phyloP scores from a whole-genome alignment of 495 filamentous ascomycete genomes.

The Poronia punctata region DNA sequence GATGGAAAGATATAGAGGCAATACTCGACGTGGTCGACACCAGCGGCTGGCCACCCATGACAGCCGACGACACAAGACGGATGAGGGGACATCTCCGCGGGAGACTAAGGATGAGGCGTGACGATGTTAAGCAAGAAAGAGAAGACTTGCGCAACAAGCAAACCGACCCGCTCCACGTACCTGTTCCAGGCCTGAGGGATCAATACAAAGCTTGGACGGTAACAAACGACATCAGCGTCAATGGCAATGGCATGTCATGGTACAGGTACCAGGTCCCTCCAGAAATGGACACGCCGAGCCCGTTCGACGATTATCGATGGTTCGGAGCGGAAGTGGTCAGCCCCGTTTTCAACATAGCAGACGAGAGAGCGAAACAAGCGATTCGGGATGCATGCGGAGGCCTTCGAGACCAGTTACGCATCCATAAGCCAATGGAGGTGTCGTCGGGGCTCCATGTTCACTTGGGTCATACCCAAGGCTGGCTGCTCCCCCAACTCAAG shows the following conservation, averaged over 20 bases:
- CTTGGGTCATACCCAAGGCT: conserved; percentile 16
- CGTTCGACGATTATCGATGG: conserved; percentile 7
- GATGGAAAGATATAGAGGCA: not conserved
- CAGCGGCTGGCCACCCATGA: not conserved
- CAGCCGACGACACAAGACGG: not conserved
- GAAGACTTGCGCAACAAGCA: not conserved
- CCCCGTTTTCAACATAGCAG: conserved; percentile 3
- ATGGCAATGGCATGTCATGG: conserved; percentile 8
- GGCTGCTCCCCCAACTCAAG: conserved; percentile 15
- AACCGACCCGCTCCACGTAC: conserved; percentile 9
- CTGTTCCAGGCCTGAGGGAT: not conserved
- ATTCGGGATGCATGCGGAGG: conserved; percentile 8
- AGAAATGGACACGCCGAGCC: not conserved
- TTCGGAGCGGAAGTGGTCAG: conserved; percentile 19
- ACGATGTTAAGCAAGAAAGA: not conserved
- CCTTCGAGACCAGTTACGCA: conserved; percentile 12
- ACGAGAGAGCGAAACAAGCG: not conserved
- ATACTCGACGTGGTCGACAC: not conserved
- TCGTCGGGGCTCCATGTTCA: conserved; percentile 18
- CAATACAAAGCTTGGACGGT: conserved; percentile 15
- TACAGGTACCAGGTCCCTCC: conserved; percentile 8
- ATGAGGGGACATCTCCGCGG: not conserved
- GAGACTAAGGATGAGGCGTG: not conserved
- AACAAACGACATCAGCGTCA: conserved; percentile 7
- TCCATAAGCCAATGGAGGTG: conserved; percentile 17